Conservation (phyloP, 441 rosid species). For the Syzygium syzygioides region DNA sequence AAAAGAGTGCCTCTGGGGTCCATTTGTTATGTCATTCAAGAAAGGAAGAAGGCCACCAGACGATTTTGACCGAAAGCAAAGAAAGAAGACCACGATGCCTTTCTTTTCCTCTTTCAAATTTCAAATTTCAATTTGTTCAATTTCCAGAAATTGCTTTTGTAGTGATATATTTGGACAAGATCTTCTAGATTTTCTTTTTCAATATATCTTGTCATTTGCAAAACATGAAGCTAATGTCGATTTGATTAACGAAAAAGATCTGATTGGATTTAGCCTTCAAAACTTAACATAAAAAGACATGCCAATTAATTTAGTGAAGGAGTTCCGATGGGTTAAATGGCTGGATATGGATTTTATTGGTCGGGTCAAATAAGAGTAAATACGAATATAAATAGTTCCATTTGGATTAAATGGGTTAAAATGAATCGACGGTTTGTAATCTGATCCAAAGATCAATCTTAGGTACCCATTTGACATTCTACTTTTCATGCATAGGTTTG, state of each 20-base stretch:
- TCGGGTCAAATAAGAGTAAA: rapidly evolving
- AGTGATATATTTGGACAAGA: too few species aligned
- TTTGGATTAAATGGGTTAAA: neutral
- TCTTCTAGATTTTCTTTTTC: too few species aligned
- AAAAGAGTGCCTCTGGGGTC: neutral
- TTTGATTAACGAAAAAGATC: neutral
- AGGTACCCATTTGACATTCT: neutral
- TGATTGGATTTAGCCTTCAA: neutral
- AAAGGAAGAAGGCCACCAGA: neutral
- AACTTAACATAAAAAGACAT: neutral
- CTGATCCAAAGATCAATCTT: rapidly evolving
- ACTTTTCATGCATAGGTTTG: neutral
- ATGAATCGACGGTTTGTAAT: neutral
- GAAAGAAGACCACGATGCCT: neutral
- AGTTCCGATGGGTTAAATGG: neutral
- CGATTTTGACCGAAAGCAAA: neutral
- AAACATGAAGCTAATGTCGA: neutral
- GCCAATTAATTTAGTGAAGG: neutral
- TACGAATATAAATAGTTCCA: neutral
- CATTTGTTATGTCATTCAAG: neutral
- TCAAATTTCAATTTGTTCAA: neutral
- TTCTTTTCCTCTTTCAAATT: neutral
- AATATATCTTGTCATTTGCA: too few species aligned
- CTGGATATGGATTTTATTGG: neutral
- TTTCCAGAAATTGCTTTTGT: neutral